phyloP scores from a whole-genome alignment of 1,284 basidiomycete species.

The Amylostereum areolatum region DNA sequence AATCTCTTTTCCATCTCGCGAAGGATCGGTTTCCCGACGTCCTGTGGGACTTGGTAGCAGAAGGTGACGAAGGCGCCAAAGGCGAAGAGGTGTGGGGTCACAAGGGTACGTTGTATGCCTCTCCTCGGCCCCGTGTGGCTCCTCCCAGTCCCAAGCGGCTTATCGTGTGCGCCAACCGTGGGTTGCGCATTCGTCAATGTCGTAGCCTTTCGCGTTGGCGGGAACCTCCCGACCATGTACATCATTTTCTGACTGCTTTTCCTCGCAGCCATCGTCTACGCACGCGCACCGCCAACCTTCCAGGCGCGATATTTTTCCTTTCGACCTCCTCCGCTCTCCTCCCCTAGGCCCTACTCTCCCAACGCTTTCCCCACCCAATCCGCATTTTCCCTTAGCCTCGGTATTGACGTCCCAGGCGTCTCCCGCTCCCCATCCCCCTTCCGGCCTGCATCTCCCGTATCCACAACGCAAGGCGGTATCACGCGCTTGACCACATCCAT shows the following conservation, averaged over 20 bases:
- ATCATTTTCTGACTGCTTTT: not conserved
- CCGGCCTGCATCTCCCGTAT: slow-evolving; percentile 40
- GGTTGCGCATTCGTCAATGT: no score
- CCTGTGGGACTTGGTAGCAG: slow-evolving; percentile 70
- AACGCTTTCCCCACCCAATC: slow-evolving; percentile 54
- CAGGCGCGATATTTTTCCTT: slow-evolving; percentile 81
- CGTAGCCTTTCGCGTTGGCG: no score
- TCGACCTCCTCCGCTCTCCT: slow-evolving; percentile 47
- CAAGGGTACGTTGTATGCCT: slow-evolving; percentile 60
- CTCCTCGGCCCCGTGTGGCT: not conserved
- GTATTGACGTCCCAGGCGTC: slow-evolving; percentile 35
- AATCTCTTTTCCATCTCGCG: slow-evolving; percentile 68
- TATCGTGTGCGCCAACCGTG: no score
- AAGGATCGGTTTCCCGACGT: slow-evolving; percentile 91
- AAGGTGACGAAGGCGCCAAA: slow-evolving; percentile 41
- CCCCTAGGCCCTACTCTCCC: slow-evolving; percentile 51
- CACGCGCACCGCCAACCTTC: slow-evolving; percentile 84
- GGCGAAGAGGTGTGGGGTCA: slow-evolving; percentile 75
- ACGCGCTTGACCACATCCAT: slow-evolving; percentile 61
- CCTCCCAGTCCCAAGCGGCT: not conserved
- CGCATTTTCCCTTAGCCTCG: slow-evolving; percentile 51
- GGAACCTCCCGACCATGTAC: not conserved
- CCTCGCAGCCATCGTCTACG: slow-evolving; percentile 81
- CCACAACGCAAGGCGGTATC: slow-evolving; percentile 32
- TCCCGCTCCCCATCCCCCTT: slow-evolving; percentile 56